These are phyloP conservation scores for Zygnema circumcarinatum DNA, from an alignment of 139 green algal genomes.

Conservation along the genomic window DNA sequence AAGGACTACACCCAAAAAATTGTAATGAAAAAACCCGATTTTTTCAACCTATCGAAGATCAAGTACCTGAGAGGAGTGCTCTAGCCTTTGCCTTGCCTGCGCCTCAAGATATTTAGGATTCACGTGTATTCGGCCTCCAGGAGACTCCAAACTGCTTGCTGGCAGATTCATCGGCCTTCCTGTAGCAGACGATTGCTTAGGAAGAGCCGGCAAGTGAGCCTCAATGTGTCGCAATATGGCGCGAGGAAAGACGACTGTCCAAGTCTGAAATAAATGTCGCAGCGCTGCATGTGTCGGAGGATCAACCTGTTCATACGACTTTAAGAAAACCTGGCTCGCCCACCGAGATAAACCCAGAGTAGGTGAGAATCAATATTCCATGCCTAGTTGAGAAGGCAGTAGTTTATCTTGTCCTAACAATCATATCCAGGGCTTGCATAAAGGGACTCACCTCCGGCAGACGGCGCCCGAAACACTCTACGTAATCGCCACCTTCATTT, in stretches of 20 bases:
- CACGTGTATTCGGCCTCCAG: constrained; percentile 44
- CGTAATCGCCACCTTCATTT: constrained; percentile 73
- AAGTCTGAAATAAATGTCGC: constrained; percentile 70
- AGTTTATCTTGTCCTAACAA: neutral
- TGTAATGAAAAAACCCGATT: too few species aligned
- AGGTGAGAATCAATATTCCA: neutral
- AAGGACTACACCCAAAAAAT: too few species aligned
- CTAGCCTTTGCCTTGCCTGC: neutral
- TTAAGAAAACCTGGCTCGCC: constrained; percentile 38
- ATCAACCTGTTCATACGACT: constrained; percentile 43
- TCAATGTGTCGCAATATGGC: constrained; percentile 61
- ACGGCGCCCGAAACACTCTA: constrained; percentile 61
- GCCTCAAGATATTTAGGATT: constrained; percentile 58
- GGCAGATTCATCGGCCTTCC: neutral
- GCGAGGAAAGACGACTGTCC: constrained; percentile 65
- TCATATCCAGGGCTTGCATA: neutral
- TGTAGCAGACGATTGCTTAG: neutral
- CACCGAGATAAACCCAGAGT: neutral
- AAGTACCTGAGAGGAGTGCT: neutral
- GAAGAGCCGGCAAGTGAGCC: neutral
- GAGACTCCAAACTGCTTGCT: constrained; percentile 20
- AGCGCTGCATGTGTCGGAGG: constrained; percentile 59
- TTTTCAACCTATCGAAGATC: too few species aligned
- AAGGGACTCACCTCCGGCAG: constrained; percentile 25
- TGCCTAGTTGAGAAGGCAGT: too few species aligned